These are phyloP conservation scores for Termitomyces sp. DNA, from an alignment of 768 basidiomycete genomes.

Conservation along the genomic window DNA sequence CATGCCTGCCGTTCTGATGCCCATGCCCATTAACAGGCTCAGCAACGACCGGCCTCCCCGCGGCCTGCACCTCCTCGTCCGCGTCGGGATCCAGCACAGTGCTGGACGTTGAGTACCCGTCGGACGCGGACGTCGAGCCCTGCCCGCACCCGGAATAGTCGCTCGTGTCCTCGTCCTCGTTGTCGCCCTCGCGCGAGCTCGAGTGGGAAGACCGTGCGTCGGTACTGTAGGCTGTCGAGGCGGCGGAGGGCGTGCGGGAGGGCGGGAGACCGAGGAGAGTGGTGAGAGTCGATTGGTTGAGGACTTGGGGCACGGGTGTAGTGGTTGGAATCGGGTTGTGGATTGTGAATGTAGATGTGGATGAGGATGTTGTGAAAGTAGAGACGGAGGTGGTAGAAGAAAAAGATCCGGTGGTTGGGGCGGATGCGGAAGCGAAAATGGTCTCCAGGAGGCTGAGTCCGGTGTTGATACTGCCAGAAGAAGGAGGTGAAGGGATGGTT, in stretches of 20 bases:
- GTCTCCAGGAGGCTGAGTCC: constrained; percentile 60
- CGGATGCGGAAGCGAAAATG: constrained; percentile 69
- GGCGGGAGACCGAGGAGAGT: constrained; percentile 56
- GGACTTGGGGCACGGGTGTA: constrained; percentile 55
- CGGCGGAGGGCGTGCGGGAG: constrained; percentile 36
- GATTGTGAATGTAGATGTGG: constrained; percentile 23
- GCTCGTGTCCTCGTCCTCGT: constrained; percentile 39
- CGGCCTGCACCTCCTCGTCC: constrained; percentile 24
- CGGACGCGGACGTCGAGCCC: constrained; percentile 27
- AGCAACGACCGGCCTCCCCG: constrained; percentile 29
- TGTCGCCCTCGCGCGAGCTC: constrained; percentile 55
- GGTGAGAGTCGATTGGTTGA: constrained; percentile 68
- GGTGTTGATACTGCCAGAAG: constrained; percentile 28
- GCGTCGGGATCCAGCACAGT: constrained; percentile 35
- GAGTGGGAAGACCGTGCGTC: constrained; percentile 31
- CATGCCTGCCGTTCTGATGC: constrained; percentile 5
- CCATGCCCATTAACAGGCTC: constrained; percentile 8
- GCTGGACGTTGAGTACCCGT: constrained; percentile 40
- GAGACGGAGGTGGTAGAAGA: constrained; percentile 10
- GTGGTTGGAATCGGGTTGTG: constrained; percentile 56
- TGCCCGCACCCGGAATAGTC: constrained; percentile 20
- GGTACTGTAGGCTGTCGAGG: constrained; percentile 27
- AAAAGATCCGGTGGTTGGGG: not conserved
- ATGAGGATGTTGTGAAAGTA: constrained; percentile 14
- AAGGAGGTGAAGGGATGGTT: constrained; percentile 11